phyloP scores from a whole-genome alignment of 371 early-diverging fungal species.

The Syncephalastrum contaminatum region DNA sequence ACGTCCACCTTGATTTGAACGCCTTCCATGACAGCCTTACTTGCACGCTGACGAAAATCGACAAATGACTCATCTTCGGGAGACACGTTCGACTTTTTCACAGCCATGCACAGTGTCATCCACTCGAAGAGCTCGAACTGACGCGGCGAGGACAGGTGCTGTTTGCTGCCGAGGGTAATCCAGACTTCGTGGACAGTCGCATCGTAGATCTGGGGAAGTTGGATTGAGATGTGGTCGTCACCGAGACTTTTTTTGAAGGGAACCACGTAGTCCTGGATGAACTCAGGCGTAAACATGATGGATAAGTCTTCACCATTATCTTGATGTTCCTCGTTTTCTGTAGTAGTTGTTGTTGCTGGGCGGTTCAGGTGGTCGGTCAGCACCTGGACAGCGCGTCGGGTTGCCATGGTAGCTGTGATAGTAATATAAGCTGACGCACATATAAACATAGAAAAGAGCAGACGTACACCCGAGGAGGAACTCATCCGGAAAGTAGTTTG shows the following conservation, averaged over 20 bases:
- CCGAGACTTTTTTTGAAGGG: slow-evolving; percentile 27
- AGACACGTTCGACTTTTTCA: slow-evolving; percentile 10
- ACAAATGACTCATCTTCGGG: slow-evolving; percentile 44
- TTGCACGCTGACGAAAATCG: slow-evolving; percentile 42
- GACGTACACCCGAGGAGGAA: slow-evolving; percentile 57
- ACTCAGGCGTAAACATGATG: slow-evolving; percentile 40
- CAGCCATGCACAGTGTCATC: slow-evolving; percentile 41
- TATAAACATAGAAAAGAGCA: not conserved
- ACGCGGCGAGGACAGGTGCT: slow-evolving; percentile 23
- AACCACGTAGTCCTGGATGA: slow-evolving; percentile 35
- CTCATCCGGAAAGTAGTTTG: slow-evolving; percentile 57
- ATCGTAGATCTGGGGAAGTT: slow-evolving; percentile 54
- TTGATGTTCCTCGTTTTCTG: slow-evolving; percentile 2
- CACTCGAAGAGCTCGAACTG: slow-evolving; percentile 35
- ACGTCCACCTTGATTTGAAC: slow-evolving; percentile 56
- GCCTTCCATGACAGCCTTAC: slow-evolving; percentile 51
- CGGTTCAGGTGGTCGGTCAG: slow-evolving; percentile 34
- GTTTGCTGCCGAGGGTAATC: slow-evolving; percentile 46
- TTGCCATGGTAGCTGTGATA: slow-evolving; percentile 44
- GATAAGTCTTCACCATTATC: slow-evolving; percentile 19
- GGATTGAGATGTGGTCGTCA: slow-evolving; percentile 29
- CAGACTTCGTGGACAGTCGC: slow-evolving; percentile 53
- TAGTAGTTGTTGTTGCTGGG: slow-evolving; percentile 6
- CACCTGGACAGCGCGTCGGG: slow-evolving; percentile 37
- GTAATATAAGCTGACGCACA: not conserved